Percentiles rank a stretch among this genome's conserved stretches.
Evolutionary conservation across 2,329 filamentous ascomycete genomes (phyloP).

Genomic region (Cladophialophora carrionii): DNA sequence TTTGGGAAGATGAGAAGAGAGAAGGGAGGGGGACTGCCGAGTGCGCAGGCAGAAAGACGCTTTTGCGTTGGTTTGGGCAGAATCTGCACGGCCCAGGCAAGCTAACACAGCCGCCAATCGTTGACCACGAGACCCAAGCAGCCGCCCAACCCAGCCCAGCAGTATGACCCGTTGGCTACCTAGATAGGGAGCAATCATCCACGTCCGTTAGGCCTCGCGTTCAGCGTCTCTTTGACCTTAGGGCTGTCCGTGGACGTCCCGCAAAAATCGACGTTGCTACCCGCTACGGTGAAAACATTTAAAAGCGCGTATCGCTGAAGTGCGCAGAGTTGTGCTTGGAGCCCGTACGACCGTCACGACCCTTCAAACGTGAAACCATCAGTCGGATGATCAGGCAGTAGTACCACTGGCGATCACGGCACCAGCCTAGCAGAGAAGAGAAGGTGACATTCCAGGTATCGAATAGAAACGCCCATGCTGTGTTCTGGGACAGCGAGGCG

Average conservation of each 20-base stretch:
- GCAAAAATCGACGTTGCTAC: background rate
- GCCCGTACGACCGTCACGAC: background rate
- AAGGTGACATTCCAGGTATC: constrained; percentile 15
- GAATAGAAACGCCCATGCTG: background rate
- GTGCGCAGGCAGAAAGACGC: constrained; percentile 32
- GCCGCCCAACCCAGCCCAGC: constrained; percentile 10
- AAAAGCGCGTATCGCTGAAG: background rate
- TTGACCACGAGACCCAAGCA: constrained; percentile 7
- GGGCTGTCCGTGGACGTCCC: background rate
- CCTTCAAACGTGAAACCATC: constrained; percentile 10
- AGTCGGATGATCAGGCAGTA: constrained; percentile 17
- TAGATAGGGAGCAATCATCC: background rate
- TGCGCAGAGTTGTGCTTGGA: background rate
- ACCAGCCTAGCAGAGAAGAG: constrained; percentile 18
- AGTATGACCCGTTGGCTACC: constrained; percentile 5
- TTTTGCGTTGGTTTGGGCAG: constrained; percentile 6
- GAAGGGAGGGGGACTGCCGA: constrained; percentile 18
- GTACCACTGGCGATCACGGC: constrained; percentile 17
- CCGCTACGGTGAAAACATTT: background rate
- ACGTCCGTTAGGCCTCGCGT: background rate
- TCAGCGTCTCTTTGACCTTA: background rate
- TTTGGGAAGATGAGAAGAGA: constrained; percentile 20
- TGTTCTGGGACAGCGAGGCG: background rate
- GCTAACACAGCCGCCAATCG: constrained; percentile 6
- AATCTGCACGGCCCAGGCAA: constrained; percentile 10